Evolutionary conservation across 257 asterid genomes (phyloP).

Genomic region (Solanum arcanum): DNA sequence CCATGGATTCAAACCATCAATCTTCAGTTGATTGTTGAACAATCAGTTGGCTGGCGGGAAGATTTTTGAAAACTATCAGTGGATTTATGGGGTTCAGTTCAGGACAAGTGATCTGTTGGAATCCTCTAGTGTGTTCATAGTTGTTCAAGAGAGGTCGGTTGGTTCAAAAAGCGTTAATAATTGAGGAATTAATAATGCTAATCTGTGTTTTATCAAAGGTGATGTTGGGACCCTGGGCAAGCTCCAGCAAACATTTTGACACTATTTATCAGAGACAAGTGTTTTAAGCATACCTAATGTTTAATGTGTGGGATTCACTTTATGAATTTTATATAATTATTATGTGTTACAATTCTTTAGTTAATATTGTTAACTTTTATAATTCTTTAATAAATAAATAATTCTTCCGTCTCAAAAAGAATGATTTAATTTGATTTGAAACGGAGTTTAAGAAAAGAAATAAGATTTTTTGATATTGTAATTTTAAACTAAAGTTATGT

Average conservation of each 20-base stretch:
- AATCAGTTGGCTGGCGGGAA: background rate
- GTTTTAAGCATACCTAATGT: background rate
- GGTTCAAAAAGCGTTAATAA: background rate
- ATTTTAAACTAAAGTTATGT: no score
- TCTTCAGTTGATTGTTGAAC: background rate
- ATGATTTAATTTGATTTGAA: no score
- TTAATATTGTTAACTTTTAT: background rate
- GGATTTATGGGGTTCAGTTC: background rate
- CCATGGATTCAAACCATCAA: background rate
- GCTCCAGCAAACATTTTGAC: background rate
- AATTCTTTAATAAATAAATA: no score
- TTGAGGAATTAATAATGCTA: background rate
- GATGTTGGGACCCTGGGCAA: background rate
- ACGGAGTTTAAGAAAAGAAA: no score
- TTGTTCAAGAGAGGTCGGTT: background rate
- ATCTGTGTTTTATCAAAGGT: no score
- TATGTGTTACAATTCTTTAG: no score
- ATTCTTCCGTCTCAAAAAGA: accelerated
- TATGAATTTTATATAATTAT: no score
- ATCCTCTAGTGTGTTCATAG: background rate
- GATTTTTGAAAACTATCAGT: background rate
- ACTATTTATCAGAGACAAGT: background rate
- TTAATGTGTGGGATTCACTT: no score
- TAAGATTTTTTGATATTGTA: no score
- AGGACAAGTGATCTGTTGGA: background rate